These are phyloP conservation scores for cucumber (Cucumis sativus) DNA, from an alignment of 306 rosid genomes.

Conservation along the genomic window Cucumber_9930_V3 NC_026655.2:3554501-3555000, in stretches of 20 bases:
- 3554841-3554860: conserved; percentile 52
- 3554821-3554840: conserved; percentile 57
- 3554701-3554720: conserved; percentile 53
- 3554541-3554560: conserved; percentile 78
- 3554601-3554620: conserved; percentile 54
- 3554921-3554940: conserved; percentile 73
- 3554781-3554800: conserved; percentile 61
- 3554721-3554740: conserved; percentile 41
- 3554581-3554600: conserved; percentile 59
- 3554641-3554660: conserved; percentile 70
- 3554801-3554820: conserved; percentile 35
- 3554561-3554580: conserved; percentile 88
- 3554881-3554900: conserved; percentile 50
- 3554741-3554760: conserved; percentile 73
- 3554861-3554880: conserved; percentile 44
- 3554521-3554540: conserved; percentile 64
- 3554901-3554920: conserved; percentile 72
- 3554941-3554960: conserved; percentile 77
- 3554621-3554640: conserved; percentile 56
- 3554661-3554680: conserved; percentile 62
- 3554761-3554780: conserved; percentile 65
- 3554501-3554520: conserved; percentile 47
- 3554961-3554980: conserved; percentile 75
- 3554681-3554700: conserved; percentile 78
- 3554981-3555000: conserved; percentile 38